Evolutionary conservation across 192 early-diverging fungal genomes (phyloP), one percentile per base, ranked within the genome.

Genomic region (Coemansia javaensis): DNA sequence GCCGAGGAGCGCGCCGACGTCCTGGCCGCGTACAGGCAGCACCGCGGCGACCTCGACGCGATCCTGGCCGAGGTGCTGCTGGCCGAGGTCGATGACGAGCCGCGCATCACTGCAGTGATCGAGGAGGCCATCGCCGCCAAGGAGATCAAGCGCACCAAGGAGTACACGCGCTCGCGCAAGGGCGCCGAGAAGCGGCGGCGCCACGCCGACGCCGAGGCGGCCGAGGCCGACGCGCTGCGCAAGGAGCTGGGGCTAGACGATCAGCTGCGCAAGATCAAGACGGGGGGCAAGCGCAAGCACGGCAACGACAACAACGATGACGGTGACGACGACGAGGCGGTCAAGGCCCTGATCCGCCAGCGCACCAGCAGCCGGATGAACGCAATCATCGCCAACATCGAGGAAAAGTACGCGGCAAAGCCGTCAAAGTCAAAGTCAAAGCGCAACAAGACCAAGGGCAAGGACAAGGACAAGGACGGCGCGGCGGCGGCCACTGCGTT

Each of bases 1-100:
- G 79, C 79, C 12, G 86, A 91, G 54, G 89, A 94, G 55, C 67
- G 61, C 14, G 37, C 53, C 16, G 90, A 91, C 64, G 64, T 94
- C 6, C 34, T 90, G 8, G 58, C 74, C 16, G 77, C 81, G 0
- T 93, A 90, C 60, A 72, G 63, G 6, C 52, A 75, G 15, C 72
- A 68, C 44, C 72, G 87, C 22, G 90, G 90, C 6, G 79, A 87
- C 50, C 70, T 95, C 70, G 81, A 84, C 35, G 25, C 46, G 23
- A 89, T 95, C 22, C 59, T 90, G 24, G 53, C 74, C 0, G 45
- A 76, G 13, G 81, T 95, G 3, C 59, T 80, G 45, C 66, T 86
- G 24, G 75, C 77, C 11, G 75, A 57, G 8, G 64, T 79, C 13
- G 81, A 81, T 2, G 90, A 95, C 44, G 78, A 83, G 28, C 65